Base-by-base conservation (phyloP, 1,284 basidiomycete genomes). In the Cryptococcus floricola region DNA sequence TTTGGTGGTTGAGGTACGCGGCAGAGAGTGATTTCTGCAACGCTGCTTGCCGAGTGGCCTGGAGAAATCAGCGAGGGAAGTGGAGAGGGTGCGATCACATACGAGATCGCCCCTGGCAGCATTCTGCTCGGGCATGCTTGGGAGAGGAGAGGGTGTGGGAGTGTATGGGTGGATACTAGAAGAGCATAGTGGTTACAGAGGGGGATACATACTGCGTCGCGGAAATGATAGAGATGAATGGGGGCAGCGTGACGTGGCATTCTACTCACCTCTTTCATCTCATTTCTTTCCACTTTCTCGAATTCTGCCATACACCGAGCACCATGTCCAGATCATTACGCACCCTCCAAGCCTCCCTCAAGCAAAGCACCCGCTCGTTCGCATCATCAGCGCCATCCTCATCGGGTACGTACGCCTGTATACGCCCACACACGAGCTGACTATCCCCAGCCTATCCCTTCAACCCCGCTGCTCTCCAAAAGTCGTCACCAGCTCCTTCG, bases 381-480 rank as follows among this genome's bases (percentile, higher is more conserved):
- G 43, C 54, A 27, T 54, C 58, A 2, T 43, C 58, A 31, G 47
- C 58, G 28, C 19, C 54, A 16, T 39, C 51, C 38, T 56, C 58
- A 16, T 60, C 58, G 5, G 54, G 58, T 60, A 38, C 5, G 28
- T 45, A 13, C 10, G 43, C 43, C n/a, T 31, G 13, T 5, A 38
- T 27, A 41, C 38, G 7, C 25, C 45, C 19, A 28, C 39, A 8
- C n/a, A 9, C 12, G n/a, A 43, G 41, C 41, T 47, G 41, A 49
- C 10, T 31, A 19, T 38, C 47, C 14, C 47, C 74, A 34, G 65
- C 80, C 12, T 91, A 92, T 70, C 85, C 88, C 18, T 93, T 88
- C 78, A 89, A 89, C 37, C 85, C 82, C 63, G 80, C 80, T 10
- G 87, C 84, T 41, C n/a, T 55, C 47, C 78, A 84, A 46, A 82